Evolutionary conservation across 495 filamentous ascomycete genomes (phyloP).

Genomic region (Aspergillus biplanus): DNA sequence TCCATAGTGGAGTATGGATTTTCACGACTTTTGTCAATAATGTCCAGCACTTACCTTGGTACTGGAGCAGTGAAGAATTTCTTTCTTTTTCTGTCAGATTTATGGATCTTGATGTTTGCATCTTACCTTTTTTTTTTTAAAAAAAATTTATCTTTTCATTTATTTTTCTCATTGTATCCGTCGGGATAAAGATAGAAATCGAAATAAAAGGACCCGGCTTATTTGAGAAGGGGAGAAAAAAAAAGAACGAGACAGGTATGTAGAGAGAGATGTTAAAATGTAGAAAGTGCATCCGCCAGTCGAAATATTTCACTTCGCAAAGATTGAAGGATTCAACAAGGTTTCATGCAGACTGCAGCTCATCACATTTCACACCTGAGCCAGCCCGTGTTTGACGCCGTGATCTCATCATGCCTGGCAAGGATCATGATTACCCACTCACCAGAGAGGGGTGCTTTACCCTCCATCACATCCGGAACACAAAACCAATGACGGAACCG

Average conservation of each 20-base stretch:
- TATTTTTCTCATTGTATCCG: too few relatives aligned
- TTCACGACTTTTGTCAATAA: not conserved
- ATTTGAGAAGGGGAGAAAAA: too few relatives aligned
- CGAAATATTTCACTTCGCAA: constrained; percentile 9
- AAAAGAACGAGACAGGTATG: not conserved
- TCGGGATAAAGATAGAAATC: too few relatives aligned
- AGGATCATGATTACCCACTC: constrained; percentile 1
- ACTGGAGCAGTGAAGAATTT: not conserved
- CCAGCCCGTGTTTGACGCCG: constrained; percentile 21
- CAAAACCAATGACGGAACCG: not conserved
- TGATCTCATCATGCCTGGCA: constrained; percentile 21
- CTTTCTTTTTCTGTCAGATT: too few relatives aligned
- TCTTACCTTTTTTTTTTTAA: too few relatives aligned
- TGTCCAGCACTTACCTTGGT: not conserved
- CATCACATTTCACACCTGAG: constrained; percentile 21
- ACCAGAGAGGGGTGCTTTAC: constrained; percentile 1
- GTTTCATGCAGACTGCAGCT: constrained; percentile 22
- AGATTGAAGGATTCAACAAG: constrained; percentile 21
- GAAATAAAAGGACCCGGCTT: too few relatives aligned
- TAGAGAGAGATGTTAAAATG: not conserved
- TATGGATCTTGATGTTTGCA: too few relatives aligned
- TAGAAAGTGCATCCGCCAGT: constrained; percentile 8
- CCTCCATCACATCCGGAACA: not conserved
- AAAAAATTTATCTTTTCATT: too few relatives aligned
- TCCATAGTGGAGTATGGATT: constrained; percentile 5